Conservation (phyloP, 2,329 filamentous ascomycete species). For the Penicillium sp. region DNA sequence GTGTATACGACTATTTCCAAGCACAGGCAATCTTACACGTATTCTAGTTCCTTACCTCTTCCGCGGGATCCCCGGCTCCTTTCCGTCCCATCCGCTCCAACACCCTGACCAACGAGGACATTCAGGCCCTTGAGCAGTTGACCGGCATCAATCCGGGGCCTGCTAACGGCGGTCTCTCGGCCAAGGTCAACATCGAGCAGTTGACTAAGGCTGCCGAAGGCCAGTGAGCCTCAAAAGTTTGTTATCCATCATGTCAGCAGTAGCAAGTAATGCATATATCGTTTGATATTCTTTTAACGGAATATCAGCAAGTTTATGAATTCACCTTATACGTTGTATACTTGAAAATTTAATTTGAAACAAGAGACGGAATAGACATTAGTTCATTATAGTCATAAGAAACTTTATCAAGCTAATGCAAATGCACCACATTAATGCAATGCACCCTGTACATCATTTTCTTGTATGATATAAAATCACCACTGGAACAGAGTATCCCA, state of each 20-base stretch:
- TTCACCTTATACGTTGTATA: background rate
- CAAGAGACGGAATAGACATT: background rate
- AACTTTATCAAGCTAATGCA: background rate
- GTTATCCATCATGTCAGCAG: background rate
- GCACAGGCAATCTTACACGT: background rate
- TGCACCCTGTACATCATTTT: background rate
- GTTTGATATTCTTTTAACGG: background rate
- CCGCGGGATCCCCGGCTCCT: constrained; percentile 66
- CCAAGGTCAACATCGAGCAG: constrained; percentile 38
- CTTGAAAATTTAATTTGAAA: too few species aligned
- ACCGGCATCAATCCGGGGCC: constrained; percentile 25
- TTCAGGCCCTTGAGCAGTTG: constrained; percentile 45
- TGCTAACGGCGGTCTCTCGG: constrained; percentile 27
- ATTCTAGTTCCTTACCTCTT: constrained; percentile 67
- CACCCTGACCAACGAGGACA: constrained; percentile 46
- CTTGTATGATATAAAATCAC: background rate
- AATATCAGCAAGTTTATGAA: background rate
- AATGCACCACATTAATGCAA: background rate
- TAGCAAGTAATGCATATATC: constrained; percentile 17
- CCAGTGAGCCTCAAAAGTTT: constrained; percentile 23
- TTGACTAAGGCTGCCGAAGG: constrained; percentile 38
- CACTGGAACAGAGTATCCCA: constrained; percentile 9
- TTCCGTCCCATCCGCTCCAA: constrained; percentile 59
- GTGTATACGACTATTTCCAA: background rate
- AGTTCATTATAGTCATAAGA: background rate